Evolutionary conservation across 225 moss, liverwort and hornwort genomes (phyloP).

Genomic region (Marchantia polymorpha): DNA sequence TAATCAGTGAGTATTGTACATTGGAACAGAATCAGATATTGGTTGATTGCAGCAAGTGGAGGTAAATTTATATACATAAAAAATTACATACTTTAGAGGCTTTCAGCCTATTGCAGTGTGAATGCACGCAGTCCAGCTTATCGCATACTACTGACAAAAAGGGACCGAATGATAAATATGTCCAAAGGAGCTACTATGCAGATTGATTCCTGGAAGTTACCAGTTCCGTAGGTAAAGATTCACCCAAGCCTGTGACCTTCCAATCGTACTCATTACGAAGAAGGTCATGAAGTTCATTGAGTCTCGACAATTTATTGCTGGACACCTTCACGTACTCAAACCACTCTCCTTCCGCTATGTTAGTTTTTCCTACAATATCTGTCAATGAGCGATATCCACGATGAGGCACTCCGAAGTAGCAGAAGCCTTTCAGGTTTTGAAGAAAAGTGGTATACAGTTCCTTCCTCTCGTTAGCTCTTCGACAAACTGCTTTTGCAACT

Average conservation of each 20-base stretch:
- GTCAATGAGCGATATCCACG: neutral
- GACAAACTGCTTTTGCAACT: conserved; percentile 1
- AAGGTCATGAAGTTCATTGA: neutral
- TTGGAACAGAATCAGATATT: no score
- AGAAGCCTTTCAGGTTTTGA: neutral
- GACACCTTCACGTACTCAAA: neutral
- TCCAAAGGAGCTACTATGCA: no score
- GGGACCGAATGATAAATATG: no score
- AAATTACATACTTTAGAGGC: no score
- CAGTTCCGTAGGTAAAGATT: conserved; percentile 1
- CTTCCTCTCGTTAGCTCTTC: neutral
- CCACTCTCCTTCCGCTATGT: neutral
- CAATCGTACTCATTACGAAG: neutral
- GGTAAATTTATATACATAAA: no score
- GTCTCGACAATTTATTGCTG: neutral
- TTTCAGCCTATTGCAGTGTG: no score
- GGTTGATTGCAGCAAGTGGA: no score
- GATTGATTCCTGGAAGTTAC: neutral
- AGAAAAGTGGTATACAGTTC: neutral
- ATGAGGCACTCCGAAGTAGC: neutral
- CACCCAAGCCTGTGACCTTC: neutral
- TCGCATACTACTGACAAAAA: no score
- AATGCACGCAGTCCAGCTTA: no score
- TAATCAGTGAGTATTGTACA: no score
- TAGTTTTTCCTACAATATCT: neutral